phyloP scores from a whole-genome alignment of 2,329 filamentous ascomycete species.

The Colletotrichum lupini region DNA sequence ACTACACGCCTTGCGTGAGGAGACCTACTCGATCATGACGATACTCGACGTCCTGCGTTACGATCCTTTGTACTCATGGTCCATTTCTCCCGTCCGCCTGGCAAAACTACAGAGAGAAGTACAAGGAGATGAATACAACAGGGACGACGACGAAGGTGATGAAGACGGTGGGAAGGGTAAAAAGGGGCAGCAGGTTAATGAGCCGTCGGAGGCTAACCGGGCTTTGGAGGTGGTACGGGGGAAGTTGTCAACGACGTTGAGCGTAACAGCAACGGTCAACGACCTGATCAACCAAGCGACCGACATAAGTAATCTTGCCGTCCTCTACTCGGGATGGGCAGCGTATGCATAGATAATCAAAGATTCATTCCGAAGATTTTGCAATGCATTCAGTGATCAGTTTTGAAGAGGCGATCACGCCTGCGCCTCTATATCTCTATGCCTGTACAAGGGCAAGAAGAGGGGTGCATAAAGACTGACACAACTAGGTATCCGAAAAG shows the following conservation, averaged over 20 bases:
- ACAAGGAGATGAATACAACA: slow-evolving; percentile 64
- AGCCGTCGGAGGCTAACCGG: slow-evolving; percentile 83
- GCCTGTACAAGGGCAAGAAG: too few relatives aligned
- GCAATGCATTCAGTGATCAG: background rate
- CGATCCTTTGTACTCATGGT: slow-evolving; percentile 97
- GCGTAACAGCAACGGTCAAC: slow-evolving; percentile 94
- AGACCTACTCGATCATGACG: slow-evolving; percentile 98
- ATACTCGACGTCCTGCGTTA: slow-evolving; percentile 98
- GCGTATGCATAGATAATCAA: slow-evolving; percentile 49
- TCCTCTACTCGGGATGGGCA: slow-evolving; percentile 78
- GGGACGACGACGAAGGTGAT: slow-evolving; percentile 47
- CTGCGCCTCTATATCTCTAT: too few relatives aligned
- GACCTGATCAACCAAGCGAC: slow-evolving; percentile 96
- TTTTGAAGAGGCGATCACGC: too few relatives aligned
- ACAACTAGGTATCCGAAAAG: too few relatives aligned
- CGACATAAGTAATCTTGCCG: slow-evolving; percentile 90
- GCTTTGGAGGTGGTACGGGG: slow-evolving; percentile 94
- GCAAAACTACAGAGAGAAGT: slow-evolving; percentile 74
- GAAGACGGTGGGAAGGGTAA: slow-evolving; percentile 53
- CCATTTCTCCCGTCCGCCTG: slow-evolving; percentile 77
- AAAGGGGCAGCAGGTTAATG: slow-evolving; percentile 55
- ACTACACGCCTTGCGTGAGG: slow-evolving; percentile 91
- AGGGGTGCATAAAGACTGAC: too few relatives aligned
- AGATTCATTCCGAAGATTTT: background rate
- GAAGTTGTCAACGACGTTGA: slow-evolving; percentile 94